These are phyloP conservation scores for Sophora flavescens DNA, from an alignment of 306 rosid genomes.

Conservation along the genomic window DNA sequence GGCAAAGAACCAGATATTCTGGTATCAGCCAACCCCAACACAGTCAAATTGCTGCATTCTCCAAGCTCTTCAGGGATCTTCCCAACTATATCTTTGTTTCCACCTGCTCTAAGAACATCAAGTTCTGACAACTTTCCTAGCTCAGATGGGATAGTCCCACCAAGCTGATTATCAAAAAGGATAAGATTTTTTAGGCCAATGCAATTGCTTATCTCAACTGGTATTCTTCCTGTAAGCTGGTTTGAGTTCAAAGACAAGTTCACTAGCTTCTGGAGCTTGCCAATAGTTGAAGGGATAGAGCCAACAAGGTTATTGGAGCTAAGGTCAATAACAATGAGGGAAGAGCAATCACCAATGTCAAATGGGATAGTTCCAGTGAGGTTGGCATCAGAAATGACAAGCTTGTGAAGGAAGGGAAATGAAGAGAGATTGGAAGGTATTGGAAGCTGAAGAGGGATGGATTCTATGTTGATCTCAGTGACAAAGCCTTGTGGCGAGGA, in stretches of 20 bases:
- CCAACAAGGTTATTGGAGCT: slow-evolving; percentile 80
- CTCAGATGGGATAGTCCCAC: slow-evolving; percentile 61
- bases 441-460: slow-evolving; percentile 74
- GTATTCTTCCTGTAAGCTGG: slow-evolving; percentile 78
- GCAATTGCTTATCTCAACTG: slow-evolving; percentile 67
- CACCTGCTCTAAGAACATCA: slow-evolving; percentile 80
- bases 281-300: slow-evolving; percentile 67
- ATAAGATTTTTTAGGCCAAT: slow-evolving; percentile 53
- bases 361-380: slow-evolving; percentile 74
- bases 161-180: slow-evolving; percentile 72
- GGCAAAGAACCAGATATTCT: slow-evolving; percentile 79
- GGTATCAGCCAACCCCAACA: slow-evolving; percentile 85
- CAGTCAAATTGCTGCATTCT: slow-evolving; percentile 74
- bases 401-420: slow-evolving; percentile 60
- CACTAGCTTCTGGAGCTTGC: slow-evolving; percentile 61
- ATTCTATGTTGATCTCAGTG: slow-evolving; percentile 70
- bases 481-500: slow-evolving; percentile 69
- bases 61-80: slow-evolving; percentile 82
- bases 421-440: slow-evolving; percentile 73
- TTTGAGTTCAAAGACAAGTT: slow-evolving; percentile 77
- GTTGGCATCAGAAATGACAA: slow-evolving; percentile 80
- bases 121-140: slow-evolving; percentile 68
- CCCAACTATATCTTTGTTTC: slow-evolving; percentile 77
- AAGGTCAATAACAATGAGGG: slow-evolving; percentile 63
- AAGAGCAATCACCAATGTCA: slow-evolving; percentile 63